phyloP scores from a whole-genome alignment of 257 asterid species.

The Perilla frutescens region DNA sequence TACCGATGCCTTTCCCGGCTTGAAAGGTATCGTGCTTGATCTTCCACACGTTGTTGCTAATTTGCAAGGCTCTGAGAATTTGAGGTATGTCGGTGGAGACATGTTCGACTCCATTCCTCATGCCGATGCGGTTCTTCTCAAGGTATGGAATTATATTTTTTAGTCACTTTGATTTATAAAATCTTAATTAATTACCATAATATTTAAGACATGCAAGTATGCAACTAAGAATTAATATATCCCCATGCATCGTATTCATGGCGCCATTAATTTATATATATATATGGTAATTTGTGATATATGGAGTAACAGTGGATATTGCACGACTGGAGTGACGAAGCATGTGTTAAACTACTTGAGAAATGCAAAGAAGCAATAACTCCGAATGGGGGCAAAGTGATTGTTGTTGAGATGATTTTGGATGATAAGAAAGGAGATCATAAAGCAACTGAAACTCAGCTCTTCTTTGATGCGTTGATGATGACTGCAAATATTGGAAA shows the following conservation, averaged over 20 bases:
- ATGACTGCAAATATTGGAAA: neutral
- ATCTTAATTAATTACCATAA: no score
- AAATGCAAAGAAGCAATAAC: slow-evolving; percentile 23
- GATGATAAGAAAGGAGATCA: neutral
- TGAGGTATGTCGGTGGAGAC: slow-evolving; percentile 30
- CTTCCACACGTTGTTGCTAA: slow-evolving; percentile 38
- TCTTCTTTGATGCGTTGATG: slow-evolving; percentile 4
- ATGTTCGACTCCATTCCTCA: slow-evolving; percentile 36
- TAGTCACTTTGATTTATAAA: no score
- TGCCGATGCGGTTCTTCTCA: slow-evolving; percentile 33
- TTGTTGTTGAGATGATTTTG: slow-evolving; percentile 16
- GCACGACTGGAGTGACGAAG: slow-evolving; percentile 16
- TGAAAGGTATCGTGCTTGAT: slow-evolving; percentile 22
- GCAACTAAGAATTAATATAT: no score
- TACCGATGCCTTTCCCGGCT: slow-evolving; percentile 6
- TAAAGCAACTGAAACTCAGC: neutral
- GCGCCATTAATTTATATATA: no score
- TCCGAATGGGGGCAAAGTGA: slow-evolving; percentile 1
- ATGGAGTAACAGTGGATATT: neutral
- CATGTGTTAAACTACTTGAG: neutral
- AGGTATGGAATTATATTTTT: neutral
- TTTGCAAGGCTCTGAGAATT: slow-evolving; percentile 26
- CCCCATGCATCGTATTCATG: no score
- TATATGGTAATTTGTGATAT: no score
- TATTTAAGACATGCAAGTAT: no score